Percentiles rank a stretch among this genome's conserved stretches.
These are phyloP conservation scores for Sphaerulina vaccinii DNA, from an alignment of 2,329 filamentous ascomycete species.

Conservation along the genomic window DNA sequence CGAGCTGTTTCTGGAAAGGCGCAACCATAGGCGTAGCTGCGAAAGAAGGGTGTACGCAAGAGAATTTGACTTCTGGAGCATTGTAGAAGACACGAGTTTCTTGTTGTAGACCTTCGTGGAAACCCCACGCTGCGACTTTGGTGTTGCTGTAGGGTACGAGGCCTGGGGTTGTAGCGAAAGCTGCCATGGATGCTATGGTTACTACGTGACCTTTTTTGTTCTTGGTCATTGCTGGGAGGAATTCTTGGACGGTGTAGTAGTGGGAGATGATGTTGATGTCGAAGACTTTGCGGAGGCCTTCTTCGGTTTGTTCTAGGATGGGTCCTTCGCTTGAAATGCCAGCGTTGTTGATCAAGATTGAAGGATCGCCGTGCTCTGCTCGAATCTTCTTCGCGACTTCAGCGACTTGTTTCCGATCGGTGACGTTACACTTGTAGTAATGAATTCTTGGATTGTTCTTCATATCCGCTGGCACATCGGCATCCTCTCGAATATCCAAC, in stretches of 20 bases:
- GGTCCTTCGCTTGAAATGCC: conserved; percentile 48
- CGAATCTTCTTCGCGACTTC: conserved; percentile 43
- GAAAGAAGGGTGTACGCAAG: conserved; percentile 45
- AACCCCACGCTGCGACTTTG: conserved; percentile 53
- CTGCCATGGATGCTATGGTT: conserved; percentile 55
- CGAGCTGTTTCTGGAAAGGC: conserved; percentile 36
- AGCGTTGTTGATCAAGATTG: conserved; percentile 52
- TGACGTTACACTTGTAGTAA: conserved; percentile 50
- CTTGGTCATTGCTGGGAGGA: conserved; percentile 53
- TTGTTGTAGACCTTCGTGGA: conserved; percentile 51
- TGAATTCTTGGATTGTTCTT: conserved; percentile 35
- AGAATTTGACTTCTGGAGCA: conserved; percentile 45
- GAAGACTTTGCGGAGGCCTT: conserved; percentile 49
- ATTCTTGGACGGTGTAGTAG: conserved; percentile 52
- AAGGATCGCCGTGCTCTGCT: conserved; percentile 43
- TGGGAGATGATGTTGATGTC: conserved; percentile 55
- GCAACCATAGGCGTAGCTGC: conserved; percentile 43
- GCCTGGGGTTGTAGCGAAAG: conserved; percentile 43
- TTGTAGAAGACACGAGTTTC: conserved; percentile 46
- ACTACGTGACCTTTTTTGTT: conserved; percentile 57
- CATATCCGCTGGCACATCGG: conserved; percentile 37
- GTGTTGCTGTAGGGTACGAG: conserved; percentile 55
- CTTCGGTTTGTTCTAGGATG: conserved; percentile 49
- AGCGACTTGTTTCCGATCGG: conserved; percentile 48
- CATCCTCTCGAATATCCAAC: conserved; percentile 39